These are phyloP conservation scores for Vinca minor DNA, from an alignment of 257 asterid genomes.

Conservation along the genomic window DNA sequence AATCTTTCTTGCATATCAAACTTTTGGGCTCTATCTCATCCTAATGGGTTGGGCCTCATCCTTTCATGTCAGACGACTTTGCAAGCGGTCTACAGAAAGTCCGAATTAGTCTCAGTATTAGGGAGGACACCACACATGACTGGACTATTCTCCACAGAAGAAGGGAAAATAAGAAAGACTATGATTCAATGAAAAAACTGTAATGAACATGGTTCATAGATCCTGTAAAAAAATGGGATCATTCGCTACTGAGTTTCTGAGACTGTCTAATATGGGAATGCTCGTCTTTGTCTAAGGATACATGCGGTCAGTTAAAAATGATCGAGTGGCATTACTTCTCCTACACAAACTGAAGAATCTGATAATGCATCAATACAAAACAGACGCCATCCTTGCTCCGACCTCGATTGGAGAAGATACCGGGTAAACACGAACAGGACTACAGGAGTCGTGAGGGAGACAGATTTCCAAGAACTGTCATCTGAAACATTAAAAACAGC, in stretches of 20 bases:
- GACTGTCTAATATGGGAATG: background rate
- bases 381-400: background rate
- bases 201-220: background rate
- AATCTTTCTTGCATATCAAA: too few species aligned
- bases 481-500: slow-evolving; percentile 9
- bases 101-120: too few species aligned
- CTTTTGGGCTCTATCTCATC: background rate
- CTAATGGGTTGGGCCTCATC: too few species aligned
- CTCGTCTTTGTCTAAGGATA: background rate
- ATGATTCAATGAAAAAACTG: background rate
- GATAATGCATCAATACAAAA: background rate
- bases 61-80: too few species aligned
- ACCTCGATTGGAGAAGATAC: background rate
- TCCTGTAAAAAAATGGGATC: background rate
- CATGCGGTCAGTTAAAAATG: background rate
- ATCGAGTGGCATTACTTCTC: background rate
- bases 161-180: too few species aligned
- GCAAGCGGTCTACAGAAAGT: too few species aligned
- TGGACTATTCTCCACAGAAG: background rate
- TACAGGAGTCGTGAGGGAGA: background rate
- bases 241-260: background rate
- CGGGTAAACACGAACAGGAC: background rate
- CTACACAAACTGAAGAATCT: background rate
- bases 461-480: background rate
- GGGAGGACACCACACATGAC: too few species aligned